phyloP scores from a whole-genome alignment of 1,139 yeast genomes.

The Meyerozyma guilliermondii region DNA sequence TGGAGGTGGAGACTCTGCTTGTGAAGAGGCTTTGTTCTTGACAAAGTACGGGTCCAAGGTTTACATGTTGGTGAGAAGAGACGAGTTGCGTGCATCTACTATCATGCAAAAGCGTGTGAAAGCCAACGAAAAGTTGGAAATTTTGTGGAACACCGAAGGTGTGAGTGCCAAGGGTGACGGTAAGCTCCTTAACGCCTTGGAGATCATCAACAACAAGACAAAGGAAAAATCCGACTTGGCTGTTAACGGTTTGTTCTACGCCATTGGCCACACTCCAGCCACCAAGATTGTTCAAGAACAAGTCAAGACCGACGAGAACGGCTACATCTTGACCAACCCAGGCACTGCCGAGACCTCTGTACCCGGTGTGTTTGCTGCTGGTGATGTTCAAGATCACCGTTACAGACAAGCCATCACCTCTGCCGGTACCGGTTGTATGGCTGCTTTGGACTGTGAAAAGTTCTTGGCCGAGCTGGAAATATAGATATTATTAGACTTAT shows the following conservation, averaged over 20 bases:
- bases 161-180: constrained; percentile 92
- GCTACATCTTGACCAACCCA: constrained; percentile 83
- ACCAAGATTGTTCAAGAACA: constrained; percentile 74
- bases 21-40: constrained; percentile 95
- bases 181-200: constrained; percentile 57
- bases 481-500: not conserved
- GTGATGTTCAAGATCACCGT: constrained; percentile 95
- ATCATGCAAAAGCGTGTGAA: constrained; percentile 94
- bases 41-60: constrained; percentile 98
- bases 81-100: constrained; percentile 85
- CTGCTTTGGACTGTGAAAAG: constrained; percentile 92
- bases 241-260: constrained; percentile 93
- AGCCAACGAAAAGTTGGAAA: constrained; percentile 81
- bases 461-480: constrained; percentile 65
- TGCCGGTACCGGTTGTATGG: constrained; percentile 99
- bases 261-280: constrained; percentile 97
- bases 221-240: constrained; percentile 62
- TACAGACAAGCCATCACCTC: constrained; percentile 99
- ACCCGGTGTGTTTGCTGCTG: constrained; percentile 95
- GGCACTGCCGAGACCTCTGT: constrained; percentile 87
- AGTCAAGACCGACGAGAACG: constrained; percentile 78
- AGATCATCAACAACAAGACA: constrained; percentile 67
- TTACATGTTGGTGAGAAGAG: constrained; percentile 87
- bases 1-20: constrained; percentile 99
- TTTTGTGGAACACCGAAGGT: constrained; percentile 82